A percentile compares a stretch with the other conserved stretches of the same genome.
These are phyloP conservation scores for Orychophragmus violaceus DNA, from an alignment of 345 rosid species.

Conservation along the genomic window DNA sequence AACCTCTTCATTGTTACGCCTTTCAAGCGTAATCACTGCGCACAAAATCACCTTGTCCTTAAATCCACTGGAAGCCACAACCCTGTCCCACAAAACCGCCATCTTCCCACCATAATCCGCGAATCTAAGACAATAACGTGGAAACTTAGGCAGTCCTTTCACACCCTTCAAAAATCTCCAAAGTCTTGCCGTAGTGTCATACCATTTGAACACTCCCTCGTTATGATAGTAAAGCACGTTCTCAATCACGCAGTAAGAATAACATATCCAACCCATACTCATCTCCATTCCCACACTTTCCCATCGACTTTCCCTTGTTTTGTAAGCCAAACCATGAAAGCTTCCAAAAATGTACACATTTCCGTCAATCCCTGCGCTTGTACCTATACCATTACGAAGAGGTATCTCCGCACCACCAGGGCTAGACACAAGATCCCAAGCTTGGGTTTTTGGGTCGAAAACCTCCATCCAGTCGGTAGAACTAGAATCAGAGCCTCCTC, in stretches of 20 bases:
- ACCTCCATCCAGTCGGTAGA: conserved; percentile 18
- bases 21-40: conserved; percentile 51
- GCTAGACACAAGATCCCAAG: background rate
- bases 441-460: background rate
- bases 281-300: conserved; percentile 42
- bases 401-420: background rate
- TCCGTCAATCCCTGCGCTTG: background rate
- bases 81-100: conserved; percentile 59
- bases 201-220: conserved; percentile 58
- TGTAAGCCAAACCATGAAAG: background rate
- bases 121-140: conserved; percentile 33
- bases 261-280: conserved; percentile 41
- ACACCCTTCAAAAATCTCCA: conserved; percentile 52
- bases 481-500: conserved; percentile 3
- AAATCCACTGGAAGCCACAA: conserved; percentile 17
- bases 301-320: conserved; percentile 34
- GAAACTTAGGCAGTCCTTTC: conserved; percentile 47
- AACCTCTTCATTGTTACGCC: conserved; percentile 32
- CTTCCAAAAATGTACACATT: background rate
- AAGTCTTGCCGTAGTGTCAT: conserved; percentile 25
- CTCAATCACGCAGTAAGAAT: conserved; percentile 44
- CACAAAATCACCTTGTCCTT: conserved; percentile 46
- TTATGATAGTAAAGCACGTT: conserved; percentile 50
- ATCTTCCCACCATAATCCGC: conserved; percentile 47
- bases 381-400: background rate